Conservation (phyloP, 768 basidiomycete genomes). For the Boletus reticulatus region DNA sequence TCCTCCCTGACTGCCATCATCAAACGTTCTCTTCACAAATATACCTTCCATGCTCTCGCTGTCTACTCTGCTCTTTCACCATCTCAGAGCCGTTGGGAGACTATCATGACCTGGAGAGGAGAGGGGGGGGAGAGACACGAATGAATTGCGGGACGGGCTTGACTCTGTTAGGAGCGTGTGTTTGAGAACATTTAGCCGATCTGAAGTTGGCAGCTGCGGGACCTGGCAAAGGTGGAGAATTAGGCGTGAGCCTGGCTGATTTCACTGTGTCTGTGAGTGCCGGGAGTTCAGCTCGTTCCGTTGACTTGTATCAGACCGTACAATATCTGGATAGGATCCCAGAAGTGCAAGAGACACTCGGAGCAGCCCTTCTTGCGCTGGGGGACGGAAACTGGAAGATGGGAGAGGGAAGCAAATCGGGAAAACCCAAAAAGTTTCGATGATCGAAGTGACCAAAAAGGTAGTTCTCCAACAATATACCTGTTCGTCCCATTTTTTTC, state of each 20-base stretch:
- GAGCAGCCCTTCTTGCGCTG: constrained; percentile 61
- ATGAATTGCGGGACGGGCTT: constrained; percentile 72
- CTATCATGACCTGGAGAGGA: constrained; percentile 52
- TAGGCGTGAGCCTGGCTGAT: constrained; percentile 63
- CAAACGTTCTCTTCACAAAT: constrained; percentile 72
- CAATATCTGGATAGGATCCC: constrained; percentile 69
- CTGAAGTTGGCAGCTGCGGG: constrained; percentile 59
- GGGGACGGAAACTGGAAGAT: constrained; percentile 92
- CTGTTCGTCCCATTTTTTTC: constrained; percentile 46
- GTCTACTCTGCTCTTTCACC: constrained; percentile 58
- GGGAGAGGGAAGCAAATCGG: constrained; percentile 76
- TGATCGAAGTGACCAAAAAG: constrained; percentile 53
- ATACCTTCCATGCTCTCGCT: constrained; percentile 74
- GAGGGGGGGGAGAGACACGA: constrained; percentile 46
- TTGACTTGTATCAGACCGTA: constrained; percentile 46
- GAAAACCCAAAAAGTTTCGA: constrained; percentile 37
- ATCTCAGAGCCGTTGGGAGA: constrained; percentile 66
- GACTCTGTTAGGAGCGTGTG: constrained; percentile 65
- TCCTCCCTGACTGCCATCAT: constrained; percentile 61
- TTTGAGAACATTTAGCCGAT: constrained; percentile 75
- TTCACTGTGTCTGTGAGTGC: constrained; percentile 52
- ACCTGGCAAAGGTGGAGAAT: constrained; percentile 51
- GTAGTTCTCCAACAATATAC: constrained; percentile 72
- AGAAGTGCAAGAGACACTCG: constrained; percentile 65
- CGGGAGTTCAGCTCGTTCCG: no score